Conservation (phyloP, 2,329 filamentous ascomycete genomes). For the Mariannaea elegans region DNA sequence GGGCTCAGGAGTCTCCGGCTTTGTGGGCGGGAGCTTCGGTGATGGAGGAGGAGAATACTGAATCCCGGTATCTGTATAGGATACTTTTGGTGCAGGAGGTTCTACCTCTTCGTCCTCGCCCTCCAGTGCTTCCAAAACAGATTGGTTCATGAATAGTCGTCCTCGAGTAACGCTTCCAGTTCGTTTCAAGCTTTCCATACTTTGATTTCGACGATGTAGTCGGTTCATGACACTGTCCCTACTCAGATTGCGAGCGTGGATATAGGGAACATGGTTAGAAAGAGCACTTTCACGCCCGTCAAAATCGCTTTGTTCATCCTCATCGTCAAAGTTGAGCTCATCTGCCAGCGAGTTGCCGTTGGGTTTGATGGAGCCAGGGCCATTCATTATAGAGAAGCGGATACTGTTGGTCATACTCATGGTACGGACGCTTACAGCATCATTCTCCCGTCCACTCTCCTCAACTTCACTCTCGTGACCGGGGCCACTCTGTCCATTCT, state of each 20-base stretch:
- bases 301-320: constrained; percentile 77
- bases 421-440: constrained; percentile 75
- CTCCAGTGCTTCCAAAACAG: constrained; percentile 65
- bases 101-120: constrained; percentile 63
- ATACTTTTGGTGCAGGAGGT: constrained; percentile 48
- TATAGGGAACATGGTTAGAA: constrained; percentile 55
- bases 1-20: constrained; percentile 56
- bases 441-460: constrained; percentile 70
- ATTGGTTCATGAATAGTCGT: constrained; percentile 61
- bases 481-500: constrained; percentile 47
- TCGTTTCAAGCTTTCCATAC: constrained; percentile 65
- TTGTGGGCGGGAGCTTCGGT: constrained; percentile 59
- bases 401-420: constrained; percentile 78
- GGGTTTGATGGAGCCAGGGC: constrained; percentile 61
- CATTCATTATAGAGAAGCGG: constrained; percentile 75
- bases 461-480: constrained; percentile 67
- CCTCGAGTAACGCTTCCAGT: constrained; percentile 64
- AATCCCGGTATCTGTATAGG: constrained; percentile 78
- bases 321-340: constrained; percentile 87
- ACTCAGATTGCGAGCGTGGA: constrained; percentile 64
- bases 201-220: constrained; percentile 64
- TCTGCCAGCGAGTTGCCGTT: constrained; percentile 85
- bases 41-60: constrained; percentile 88
- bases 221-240: constrained; percentile 62
- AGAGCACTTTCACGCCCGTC: constrained; percentile 72